Percentiles rank a stretch among this genome's conserved stretches.
These are phyloP conservation scores for Gymnopilus junonius DNA, from an alignment of 768 basidiomycete species.

Conservation along the genomic window DNA sequence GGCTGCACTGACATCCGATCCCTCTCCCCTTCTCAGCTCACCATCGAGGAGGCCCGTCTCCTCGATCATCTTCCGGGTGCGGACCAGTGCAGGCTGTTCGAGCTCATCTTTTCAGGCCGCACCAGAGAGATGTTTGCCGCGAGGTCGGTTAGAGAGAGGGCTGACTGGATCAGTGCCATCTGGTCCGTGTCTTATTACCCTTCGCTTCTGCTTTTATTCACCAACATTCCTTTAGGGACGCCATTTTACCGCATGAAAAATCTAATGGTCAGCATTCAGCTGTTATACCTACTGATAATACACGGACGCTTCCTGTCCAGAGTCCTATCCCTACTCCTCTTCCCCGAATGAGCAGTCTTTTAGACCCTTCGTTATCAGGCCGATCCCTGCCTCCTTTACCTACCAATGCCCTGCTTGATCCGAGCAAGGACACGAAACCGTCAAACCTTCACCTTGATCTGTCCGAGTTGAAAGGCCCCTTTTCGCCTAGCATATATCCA, in stretches of 20 bases:
- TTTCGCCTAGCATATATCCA: conserved; percentile 27
- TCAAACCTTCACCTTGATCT: conserved; percentile 21
- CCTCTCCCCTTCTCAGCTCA: conserved; percentile 45
- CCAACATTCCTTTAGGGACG: conserved; percentile 51
- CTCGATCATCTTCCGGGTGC: conserved; percentile 35
- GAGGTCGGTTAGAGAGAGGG: conserved; percentile 61
- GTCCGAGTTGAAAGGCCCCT: conserved; percentile 17
- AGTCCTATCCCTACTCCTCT: conserved; percentile 25
- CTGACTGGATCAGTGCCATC: conserved; percentile 75
- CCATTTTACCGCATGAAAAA: conserved; percentile 44
- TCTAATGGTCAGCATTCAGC: background rate
- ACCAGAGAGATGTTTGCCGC: conserved; percentile 66
- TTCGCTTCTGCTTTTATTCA: background rate
- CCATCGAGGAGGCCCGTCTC: conserved; percentile 44
- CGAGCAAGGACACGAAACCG: conserved; percentile 9
- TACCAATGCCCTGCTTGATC: conserved; percentile 16
- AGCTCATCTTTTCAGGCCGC: conserved; percentile 60
- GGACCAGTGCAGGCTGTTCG: conserved; percentile 60
- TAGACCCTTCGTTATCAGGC: conserved; percentile 27
- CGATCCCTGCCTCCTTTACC: conserved; percentile 39
- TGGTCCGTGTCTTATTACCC: conserved; percentile 50
- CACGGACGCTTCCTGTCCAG: conserved; percentile 15
- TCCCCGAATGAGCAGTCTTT: conserved; percentile 20
- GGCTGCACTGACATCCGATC: conserved; percentile 71
- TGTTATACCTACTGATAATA: background rate